Base-by-base conservation (phyloP, 1,284 basidiomycete genomes). In the Rhodotorula sp. region DNA sequence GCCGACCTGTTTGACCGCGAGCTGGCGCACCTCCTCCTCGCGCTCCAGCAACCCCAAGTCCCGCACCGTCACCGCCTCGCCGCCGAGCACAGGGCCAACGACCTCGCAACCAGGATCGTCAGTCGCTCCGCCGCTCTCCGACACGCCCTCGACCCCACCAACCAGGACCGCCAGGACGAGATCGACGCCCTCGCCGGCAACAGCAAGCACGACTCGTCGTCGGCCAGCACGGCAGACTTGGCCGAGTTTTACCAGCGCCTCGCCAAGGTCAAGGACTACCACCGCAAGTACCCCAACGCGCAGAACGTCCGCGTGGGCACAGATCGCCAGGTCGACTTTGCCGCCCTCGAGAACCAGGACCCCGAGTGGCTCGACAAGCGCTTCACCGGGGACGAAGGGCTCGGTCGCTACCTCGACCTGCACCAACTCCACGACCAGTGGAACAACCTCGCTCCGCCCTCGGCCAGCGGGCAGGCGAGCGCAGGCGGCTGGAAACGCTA, bases 361-460 rank as follows among this genome's bases (percentile, higher is more conserved):
- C 67, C 72, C 43, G 67, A 68, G 48, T 67, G 76, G 60, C 85
- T 97, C 68, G 90, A 92, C 70, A 84, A 92, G 68, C 83, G 95
- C 75, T 97, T 97, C 83, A 94, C 93, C 18, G 97, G 97, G 55
- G 95, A 99, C 83, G 97, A 99, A 81, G 87, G 87, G 50, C 93
- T 94, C 74, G 97, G 97, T 61, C 90, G 92, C 81, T 97, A 95
- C 81, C 86, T 99, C 72, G 97, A 99, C 82, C 81, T 99, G 70
- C 93, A 98, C 81, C 84, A 89, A 64, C 89, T 92, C 71, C 95
- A 98, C 79, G 88, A 90, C 60, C 85, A 89, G 60, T 99, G 92
- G 83, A 89, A 89, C 83, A 99, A 99, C 82, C 81, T 97, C 76
- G 92, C 91, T 0, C 73, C 77, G 3, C 64, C 73, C 3, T 71